Evolutionary conservation across 2,329 filamentous ascomycete genomes (phyloP).

Genomic region (Claviceps sp.): DNA sequence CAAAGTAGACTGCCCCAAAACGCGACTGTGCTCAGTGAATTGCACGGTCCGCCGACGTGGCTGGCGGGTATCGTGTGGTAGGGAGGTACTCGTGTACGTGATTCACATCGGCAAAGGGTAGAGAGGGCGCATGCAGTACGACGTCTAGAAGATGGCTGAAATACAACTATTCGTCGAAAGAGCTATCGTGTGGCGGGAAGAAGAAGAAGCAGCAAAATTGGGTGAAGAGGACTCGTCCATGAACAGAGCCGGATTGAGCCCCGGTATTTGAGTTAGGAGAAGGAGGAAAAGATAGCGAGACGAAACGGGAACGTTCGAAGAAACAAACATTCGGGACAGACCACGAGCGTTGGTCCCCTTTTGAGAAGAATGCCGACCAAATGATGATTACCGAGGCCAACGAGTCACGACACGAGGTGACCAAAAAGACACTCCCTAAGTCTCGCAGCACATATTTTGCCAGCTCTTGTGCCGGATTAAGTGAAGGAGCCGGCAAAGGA

Average conservation of each 20-base stretch:
- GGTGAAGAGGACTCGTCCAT: background rate
- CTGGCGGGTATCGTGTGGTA: conserved; percentile 3
- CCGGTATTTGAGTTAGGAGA: background rate
- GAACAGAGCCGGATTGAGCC: background rate
- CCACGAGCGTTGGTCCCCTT: conserved; percentile 5
- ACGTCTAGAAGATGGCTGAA: conserved; percentile 1
- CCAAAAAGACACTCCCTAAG: conserved; percentile 3
- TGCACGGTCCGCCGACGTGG: conserved; percentile 1
- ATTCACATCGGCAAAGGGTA: conserved; percentile 1
- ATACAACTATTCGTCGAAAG: background rate
- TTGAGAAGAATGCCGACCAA: conserved; percentile 4
- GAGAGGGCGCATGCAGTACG: conserved; percentile 3
- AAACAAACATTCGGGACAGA: conserved; percentile 4
- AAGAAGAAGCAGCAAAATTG: background rate
- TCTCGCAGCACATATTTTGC: conserved; percentile 2
- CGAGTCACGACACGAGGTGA: background rate
- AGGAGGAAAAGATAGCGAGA: background rate
- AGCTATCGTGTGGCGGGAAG: background rate
- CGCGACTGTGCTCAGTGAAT: background rate
- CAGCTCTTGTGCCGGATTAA: conserved; percentile 1
- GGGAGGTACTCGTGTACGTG: conserved; percentile 4
- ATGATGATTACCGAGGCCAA: conserved; percentile 1
- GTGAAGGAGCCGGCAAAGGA: background rate
- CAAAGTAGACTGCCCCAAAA: background rate
- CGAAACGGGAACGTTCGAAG: background rate